Base-by-base conservation (phyloP, 345 rosid genomes). In the Camelina sativa region DNA sequence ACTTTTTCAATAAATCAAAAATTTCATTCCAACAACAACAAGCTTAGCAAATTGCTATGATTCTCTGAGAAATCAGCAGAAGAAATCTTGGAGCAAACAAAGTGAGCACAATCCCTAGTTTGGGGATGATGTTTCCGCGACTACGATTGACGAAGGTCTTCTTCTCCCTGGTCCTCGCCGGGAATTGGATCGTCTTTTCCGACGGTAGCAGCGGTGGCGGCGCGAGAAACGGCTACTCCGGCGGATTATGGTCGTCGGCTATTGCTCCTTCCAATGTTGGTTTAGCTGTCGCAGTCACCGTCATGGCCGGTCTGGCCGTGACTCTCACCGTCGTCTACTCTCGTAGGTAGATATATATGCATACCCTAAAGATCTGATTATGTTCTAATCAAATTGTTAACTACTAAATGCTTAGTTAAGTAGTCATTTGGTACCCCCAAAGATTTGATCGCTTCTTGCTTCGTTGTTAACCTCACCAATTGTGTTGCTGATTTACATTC, bases 271-370 rank as follows among this genome's bases (percentile, higher is more conserved):
- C 81, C 58, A 79, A 80, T 86, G 91, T 82, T 75, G 82, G 84
- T 25, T 52, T 88, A 81, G 88, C 88, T 64, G 78, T 88, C 44
- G 88, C 83, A 59, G 86, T 88, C 76, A 84, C 89, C 84, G 88
- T 85, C 87, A 81, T 88, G 89, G 92, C 89, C 62, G 91, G 91
- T 57, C 75, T 90, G 71, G 91, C 93, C 82, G 83, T 88, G 76
- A 82, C 86, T 73, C 82, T 84, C 78, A 85, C 91, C 76, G 64
- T 85, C 82, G 75, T 82, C 78, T 88, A 81, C 81, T 85, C 88
- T 50, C 85, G 84, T 80, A 85, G 93, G 89, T 88, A 83, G 73
- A 68, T 12, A 2, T 53, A 28, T 28, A 3, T 9, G 53, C 25
- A 64, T 15, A 37, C 37, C 17, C 30, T 37, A 32, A 62, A 66